Evolutionary conservation across 2,329 filamentous ascomycete species (phyloP), one percentile per base, ranked within the genome.

Genomic region (Stylonectria norvegica): DNA sequence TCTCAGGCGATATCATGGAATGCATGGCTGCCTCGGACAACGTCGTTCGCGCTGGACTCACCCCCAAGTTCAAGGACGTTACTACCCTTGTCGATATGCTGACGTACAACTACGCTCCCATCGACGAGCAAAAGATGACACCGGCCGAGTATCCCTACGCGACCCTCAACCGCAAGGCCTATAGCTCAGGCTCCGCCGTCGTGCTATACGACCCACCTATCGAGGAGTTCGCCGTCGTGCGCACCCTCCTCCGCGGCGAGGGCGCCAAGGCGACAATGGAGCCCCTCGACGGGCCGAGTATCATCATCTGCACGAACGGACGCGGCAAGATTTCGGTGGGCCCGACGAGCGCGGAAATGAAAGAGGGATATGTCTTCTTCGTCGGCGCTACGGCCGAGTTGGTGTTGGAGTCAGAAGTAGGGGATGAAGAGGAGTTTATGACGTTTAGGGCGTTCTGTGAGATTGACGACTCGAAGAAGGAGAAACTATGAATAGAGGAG

Each of bases 1-100:
- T 94, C 30, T 88, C 84, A 3, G 88, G 88, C 44, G 91, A 98
- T 60, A 95, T 98, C 54, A 89, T 98, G 62, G 93, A 98, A 68
- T 98, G 93, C 73, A 98, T 98, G 93, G 93, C 93, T 0, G 85
- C 89, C 7, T 95, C 88, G n/a, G 93, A 98, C 75, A 98, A 98
- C 53, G 93, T 98, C 23, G 90, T 98, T 36, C 89, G 93, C 40
- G 93, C 93, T 0, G 93, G 93, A 30, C 93, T 98, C 67, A 98
- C 93, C 0, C 93, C 93, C 40, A 98, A 98, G 64, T 98, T 95
- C 77, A 96, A 97, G 70, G 93, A 98, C 55, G 88, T 97, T 16
- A 70, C 82, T 38, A 97, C 89, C 0, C 75, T 98, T 9, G 89
- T 91, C 22, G 76, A 81, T 47, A 95, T 95, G 83, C 71, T 98